Percentiles rank a stretch among this genome's conserved stretches.
Evolutionary conservation across 2,329 filamentous ascomycete genomes (phyloP).

Genomic region (Cladosporium sp.): DNA sequence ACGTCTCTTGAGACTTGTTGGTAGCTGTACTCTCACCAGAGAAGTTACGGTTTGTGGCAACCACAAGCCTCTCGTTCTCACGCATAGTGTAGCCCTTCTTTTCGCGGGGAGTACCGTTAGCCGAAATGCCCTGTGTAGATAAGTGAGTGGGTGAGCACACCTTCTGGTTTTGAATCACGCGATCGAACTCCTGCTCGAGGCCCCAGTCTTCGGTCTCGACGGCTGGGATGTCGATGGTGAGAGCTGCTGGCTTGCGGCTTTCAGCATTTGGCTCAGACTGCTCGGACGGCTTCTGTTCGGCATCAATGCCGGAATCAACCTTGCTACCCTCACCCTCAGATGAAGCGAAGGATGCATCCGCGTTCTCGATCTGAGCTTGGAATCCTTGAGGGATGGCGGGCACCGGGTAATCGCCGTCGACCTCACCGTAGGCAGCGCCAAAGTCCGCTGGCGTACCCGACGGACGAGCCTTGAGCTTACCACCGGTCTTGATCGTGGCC

Average conservation of each 20-base stretch:
- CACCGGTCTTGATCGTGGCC: slow-evolving; percentile 81
- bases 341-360: slow-evolving; percentile 18
- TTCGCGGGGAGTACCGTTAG: slow-evolving; percentile 47
- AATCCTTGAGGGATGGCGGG: slow-evolving; percentile 28
- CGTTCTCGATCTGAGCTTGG: slow-evolving; percentile 18
- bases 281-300: slow-evolving; percentile 12
- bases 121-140: slow-evolving; percentile 22
- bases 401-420: slow-evolving; percentile 60
- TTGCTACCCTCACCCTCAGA: slow-evolving; percentile 23
- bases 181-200: slow-evolving; percentile 86
- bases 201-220: slow-evolving; percentile 60
- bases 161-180: slow-evolving; percentile 96
- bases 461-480: slow-evolving; percentile 79
- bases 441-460: slow-evolving; percentile 84
- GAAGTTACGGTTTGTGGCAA: slow-evolving; percentile 66
- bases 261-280: slow-evolving; percentile 15
- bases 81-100: slow-evolving; percentile 98
- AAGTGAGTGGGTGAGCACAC: slow-evolving; percentile 46
- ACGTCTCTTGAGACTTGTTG: slow-evolving; percentile 40
- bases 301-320: slow-evolving; percentile 22
- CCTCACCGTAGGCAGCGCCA: slow-evolving; percentile 70
- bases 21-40: slow-evolving; percentile 32
- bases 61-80: slow-evolving; percentile 94
- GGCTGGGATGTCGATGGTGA: slow-evolving; percentile 66
- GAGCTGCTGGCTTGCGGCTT: slow-evolving; percentile 16